Evolutionary conservation across 2,329 filamentous ascomycete genomes (phyloP), one percentile per base, ranked within the genome.

Genomic region (Dactylellina cionopaga): DNA sequence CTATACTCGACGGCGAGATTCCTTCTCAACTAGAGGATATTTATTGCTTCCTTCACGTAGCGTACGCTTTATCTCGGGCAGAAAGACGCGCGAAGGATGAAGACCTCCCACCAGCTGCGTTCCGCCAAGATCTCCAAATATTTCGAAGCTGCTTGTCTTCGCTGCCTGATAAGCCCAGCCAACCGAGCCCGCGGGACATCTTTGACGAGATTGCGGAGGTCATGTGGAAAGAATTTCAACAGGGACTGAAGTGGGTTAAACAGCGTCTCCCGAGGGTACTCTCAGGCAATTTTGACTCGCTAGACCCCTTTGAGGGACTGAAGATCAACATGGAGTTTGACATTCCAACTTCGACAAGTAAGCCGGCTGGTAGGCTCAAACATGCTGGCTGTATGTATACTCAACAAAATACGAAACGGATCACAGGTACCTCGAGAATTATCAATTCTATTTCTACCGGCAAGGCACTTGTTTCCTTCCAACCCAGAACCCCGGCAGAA

Each of bases 31-130:
- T 70, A 5, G n/a, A 13, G 2, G 37, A 56, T 0, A 24, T 70
- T 1, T 70, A 70, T 24, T 70, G 65, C 29, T 56, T 70, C 19
- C 55, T 70, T 4, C 65, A 70, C 19, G 47, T 70, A 15, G 65
- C 65, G 2, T 70, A 62, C 13, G 65, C 65, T 10, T 41, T 70
- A 17, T 70, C 65, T 6, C 54, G 15, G 9, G 54, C 39, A 0
- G 47, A 60, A 11, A 69, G 55, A n/a, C 11, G 31, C 3, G n/a
- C 37, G n/a, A 22, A 55, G n/a, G 47, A 47, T 13, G 24, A 24
- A 1, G 41, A 55, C 11, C 7, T 63, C 11, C 41, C 56, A 5
- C 11, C 39, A 11, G 10, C 13, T 7, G 41, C 29, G 3, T 70
- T 70, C 27, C 29, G 17, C 1, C 5, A 62, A 9, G 65, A 63